Conservation (phyloP, 106 monocot genomes). For the Dioscorea alata region DNA sequence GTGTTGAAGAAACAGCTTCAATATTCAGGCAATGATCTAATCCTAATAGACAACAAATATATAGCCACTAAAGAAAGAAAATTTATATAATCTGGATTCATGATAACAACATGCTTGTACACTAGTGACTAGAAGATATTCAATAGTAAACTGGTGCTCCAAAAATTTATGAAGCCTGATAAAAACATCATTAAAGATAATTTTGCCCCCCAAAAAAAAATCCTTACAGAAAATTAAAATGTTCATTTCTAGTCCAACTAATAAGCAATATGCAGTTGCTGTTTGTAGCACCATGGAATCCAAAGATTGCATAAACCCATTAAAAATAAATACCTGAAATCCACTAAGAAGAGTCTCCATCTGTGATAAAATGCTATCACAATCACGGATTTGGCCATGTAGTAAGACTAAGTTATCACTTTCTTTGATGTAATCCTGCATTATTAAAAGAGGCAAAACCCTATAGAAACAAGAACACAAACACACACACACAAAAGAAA, state of each 20-base stretch:
- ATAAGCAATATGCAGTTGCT: too few species aligned
- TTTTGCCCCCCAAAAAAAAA: too few species aligned
- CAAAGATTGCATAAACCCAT: not conserved
- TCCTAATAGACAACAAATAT: too few species aligned
- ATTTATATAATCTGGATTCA: too few species aligned
- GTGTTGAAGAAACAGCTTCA: too few species aligned
- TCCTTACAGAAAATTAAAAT: too few species aligned
- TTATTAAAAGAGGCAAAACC: not conserved
- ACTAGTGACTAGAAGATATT: not conserved
- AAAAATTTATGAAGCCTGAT: not conserved
- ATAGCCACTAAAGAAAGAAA: too few species aligned
- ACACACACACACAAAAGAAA: not conserved
- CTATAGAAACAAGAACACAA: too few species aligned
- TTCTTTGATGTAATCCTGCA: slow-evolving; percentile 93
- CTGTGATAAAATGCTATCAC: slow-evolving; percentile 91
- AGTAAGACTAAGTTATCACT: slow-evolving; percentile 89
- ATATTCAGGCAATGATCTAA: too few species aligned
- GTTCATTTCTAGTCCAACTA: too few species aligned
- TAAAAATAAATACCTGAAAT: slow-evolving; percentile 72
- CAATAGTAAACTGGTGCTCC: not conserved
- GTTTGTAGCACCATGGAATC: too few species aligned
- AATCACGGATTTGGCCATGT: slow-evolving; percentile 95
- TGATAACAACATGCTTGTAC: not conserved
- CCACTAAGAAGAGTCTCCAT: slow-evolving; percentile 95
- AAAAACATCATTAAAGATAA: not conserved